Percentiles rank a stretch among this genome's conserved stretches.
phyloP scores from a whole-genome alignment of 176 grass and related monocot species.

The Rhynchospora tenuis region DNA sequence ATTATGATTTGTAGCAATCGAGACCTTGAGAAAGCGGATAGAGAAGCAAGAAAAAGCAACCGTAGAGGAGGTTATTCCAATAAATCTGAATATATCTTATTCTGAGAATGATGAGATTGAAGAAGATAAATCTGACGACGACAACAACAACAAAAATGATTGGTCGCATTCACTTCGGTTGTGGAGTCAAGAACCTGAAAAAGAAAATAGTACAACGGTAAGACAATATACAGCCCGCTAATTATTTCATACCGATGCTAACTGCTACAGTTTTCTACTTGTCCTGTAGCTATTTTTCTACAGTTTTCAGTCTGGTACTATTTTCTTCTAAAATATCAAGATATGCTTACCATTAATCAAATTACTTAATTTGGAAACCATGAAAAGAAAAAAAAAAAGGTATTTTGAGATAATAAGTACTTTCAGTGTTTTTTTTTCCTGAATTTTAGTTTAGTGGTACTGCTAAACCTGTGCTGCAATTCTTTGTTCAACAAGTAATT shows the following conservation, averaged over 20 bases:
- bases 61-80: slow-evolving; percentile 72
- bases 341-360: not conserved
- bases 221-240: not conserved
- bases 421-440: not conserved
- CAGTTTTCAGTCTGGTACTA: too few species aligned
- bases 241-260: not conserved
- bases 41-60: slow-evolving; percentile 31
- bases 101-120: slow-evolving; percentile 32
- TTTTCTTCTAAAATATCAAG: not conserved
- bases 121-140: slow-evolving; percentile 15
- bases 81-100: slow-evolving; percentile 70
- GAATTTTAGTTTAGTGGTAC: not conserved
- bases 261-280: not conserved
- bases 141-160: slow-evolving; percentile 26
- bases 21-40: slow-evolving; percentile 48
- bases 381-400: not conserved
- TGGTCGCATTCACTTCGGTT: slow-evolving; percentile 76
- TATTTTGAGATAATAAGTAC: not conserved
- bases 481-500: not conserved
- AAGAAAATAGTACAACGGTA: slow-evolving; percentile 8
- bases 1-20: slow-evolving; percentile 44
- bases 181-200: slow-evolving; percentile 40
- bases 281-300: too few species aligned
- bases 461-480: not conserved
- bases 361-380: not conserved